phyloP scores from a whole-genome alignment of 768 basidiomycete genomes.

The Amanita fuliginea region DNA sequence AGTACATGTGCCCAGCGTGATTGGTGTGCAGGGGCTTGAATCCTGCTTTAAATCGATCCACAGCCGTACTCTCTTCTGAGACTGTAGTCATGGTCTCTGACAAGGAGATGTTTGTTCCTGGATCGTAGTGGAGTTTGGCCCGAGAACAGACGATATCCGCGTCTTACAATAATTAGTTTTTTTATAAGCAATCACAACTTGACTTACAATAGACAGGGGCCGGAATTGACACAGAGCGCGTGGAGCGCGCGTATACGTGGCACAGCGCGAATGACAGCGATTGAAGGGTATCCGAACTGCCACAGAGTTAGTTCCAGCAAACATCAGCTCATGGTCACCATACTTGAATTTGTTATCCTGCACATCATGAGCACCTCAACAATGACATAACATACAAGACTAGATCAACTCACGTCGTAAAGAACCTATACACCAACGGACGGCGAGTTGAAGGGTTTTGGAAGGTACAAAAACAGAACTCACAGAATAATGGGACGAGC shows the following conservation, averaged over 20 bases:
- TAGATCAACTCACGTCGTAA: slow-evolving; percentile 24
- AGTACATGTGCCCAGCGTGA: slow-evolving; percentile 48
- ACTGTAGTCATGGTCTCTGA: slow-evolving; percentile 49
- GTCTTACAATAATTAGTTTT: slow-evolving; percentile 31
- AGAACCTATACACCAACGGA: slow-evolving; percentile 20
- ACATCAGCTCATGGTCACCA: slow-evolving; percentile 8
- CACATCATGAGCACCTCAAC: background rate
- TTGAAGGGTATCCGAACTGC: slow-evolving; percentile 58
- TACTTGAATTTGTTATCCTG: slow-evolving; percentile 53
- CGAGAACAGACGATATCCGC: slow-evolving; percentile 75
- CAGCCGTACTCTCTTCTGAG: slow-evolving; percentile 26
- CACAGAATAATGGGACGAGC: slow-evolving; percentile 36
- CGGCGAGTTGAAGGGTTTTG: background rate
- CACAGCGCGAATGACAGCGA: slow-evolving; percentile 61
- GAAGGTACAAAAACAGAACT: slow-evolving; percentile 12
- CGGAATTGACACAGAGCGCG: slow-evolving; percentile 78
- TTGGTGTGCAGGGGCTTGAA: slow-evolving; percentile 48
- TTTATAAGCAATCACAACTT: background rate
- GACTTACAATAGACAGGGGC: slow-evolving; percentile 74
- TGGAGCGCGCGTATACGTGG: slow-evolving; percentile 73
- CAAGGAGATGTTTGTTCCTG: slow-evolving; percentile 43
- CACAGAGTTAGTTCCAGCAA: background rate
- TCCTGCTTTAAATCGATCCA: slow-evolving; percentile 33
- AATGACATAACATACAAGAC: background rate
- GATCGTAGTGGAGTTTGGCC: slow-evolving; percentile 74